A percentile compares a stretch with the other conserved stretches of the same genome.
Conservation (phyloP, 2,329 filamentous ascomycete species). For the Colletotrichum agaves region DNA sequence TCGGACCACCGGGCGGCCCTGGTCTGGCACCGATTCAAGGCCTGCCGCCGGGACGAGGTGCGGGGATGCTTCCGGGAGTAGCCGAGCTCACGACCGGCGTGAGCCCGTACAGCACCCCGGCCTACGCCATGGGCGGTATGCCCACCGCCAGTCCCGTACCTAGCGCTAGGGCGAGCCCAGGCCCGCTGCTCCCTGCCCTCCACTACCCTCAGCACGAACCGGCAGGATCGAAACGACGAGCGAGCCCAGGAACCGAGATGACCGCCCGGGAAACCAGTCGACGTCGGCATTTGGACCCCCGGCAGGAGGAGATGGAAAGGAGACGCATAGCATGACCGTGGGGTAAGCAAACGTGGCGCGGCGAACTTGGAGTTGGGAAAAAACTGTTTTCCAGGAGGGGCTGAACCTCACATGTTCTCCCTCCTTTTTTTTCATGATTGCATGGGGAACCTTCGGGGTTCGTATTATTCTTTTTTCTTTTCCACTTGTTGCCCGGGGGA, state of each 20-base stretch:
- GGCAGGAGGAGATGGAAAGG: constrained; percentile 37
- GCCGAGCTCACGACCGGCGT: constrained; percentile 73
- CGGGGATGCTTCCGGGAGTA: constrained; percentile 66
- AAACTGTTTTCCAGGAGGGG: constrained; percentile 23
- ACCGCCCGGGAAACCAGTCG: constrained; percentile 58
- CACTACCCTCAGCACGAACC: constrained; percentile 52
- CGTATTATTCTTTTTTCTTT: constrained; percentile 15
- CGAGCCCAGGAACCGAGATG: constrained; percentile 55
- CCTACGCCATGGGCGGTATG: constrained; percentile 57
- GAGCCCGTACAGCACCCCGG: constrained; percentile 69
- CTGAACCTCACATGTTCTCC: not conserved
- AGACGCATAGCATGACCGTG: constrained; percentile 34
- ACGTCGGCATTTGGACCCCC: constrained; percentile 46
- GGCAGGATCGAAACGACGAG: constrained; percentile 61
- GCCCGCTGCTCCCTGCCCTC: constrained; percentile 49
- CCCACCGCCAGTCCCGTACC: constrained; percentile 51
- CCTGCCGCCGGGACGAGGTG: constrained; percentile 51
- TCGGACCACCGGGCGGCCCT: constrained; percentile 48
- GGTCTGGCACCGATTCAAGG: constrained; percentile 65
- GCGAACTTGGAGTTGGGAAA: constrained; percentile 35
- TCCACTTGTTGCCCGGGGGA: not conserved
- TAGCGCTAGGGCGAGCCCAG: constrained; percentile 55
- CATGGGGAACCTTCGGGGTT: constrained; percentile 28
- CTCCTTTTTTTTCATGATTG: constrained; percentile 27
- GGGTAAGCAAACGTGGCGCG: constrained; percentile 18